These are phyloP conservation scores for Hordeum marinum DNA, from an alignment of 176 grass and related monocot species.

Conservation along the genomic window DNA sequence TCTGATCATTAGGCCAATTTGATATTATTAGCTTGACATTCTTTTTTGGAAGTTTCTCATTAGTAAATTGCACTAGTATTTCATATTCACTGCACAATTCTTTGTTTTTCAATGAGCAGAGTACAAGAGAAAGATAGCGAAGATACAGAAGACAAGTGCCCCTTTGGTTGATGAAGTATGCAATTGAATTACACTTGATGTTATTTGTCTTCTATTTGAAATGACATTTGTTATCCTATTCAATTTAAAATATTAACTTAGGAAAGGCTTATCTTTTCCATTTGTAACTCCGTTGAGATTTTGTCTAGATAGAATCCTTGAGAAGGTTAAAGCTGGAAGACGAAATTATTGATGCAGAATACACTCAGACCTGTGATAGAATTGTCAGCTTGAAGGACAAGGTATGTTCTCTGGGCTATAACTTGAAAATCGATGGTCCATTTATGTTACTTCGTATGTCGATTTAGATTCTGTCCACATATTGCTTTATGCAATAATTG, in stretches of 20 bases:
- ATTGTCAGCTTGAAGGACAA: slow-evolving; percentile 79
- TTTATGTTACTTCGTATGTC: not conserved
- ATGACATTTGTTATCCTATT: not conserved
- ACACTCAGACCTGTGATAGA: slow-evolving; percentile 73
- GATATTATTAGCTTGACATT: not conserved
- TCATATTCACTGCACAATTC: not conserved
- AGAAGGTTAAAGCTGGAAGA: slow-evolving; percentile 71
- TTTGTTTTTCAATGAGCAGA: slow-evolving; percentile 47
- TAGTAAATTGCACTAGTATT: slow-evolving; percentile 3
- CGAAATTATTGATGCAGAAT: slow-evolving; percentile 90
- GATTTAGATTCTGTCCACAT: not conserved
- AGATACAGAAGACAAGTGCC: slow-evolving; percentile 49
- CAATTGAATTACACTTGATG: slow-evolving; percentile 1
- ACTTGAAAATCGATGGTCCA: slow-evolving; percentile 7
- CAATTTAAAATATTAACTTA: not conserved
- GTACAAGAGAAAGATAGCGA: slow-evolving; percentile 62
- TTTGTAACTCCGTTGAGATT: slow-evolving; percentile 31
- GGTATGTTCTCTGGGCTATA: slow-evolving; percentile 40
- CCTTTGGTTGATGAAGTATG: slow-evolving; percentile 75
- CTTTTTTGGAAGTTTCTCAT: not conserved
- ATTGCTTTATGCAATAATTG: not conserved
- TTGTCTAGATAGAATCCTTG: slow-evolving; percentile 80
- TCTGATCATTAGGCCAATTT: not conserved
- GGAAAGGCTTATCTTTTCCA: not conserved
- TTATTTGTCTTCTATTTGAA: not conserved